Base-by-base conservation (phyloP, 1,284 basidiomycete species). In the Naganishia sp. region DNA sequence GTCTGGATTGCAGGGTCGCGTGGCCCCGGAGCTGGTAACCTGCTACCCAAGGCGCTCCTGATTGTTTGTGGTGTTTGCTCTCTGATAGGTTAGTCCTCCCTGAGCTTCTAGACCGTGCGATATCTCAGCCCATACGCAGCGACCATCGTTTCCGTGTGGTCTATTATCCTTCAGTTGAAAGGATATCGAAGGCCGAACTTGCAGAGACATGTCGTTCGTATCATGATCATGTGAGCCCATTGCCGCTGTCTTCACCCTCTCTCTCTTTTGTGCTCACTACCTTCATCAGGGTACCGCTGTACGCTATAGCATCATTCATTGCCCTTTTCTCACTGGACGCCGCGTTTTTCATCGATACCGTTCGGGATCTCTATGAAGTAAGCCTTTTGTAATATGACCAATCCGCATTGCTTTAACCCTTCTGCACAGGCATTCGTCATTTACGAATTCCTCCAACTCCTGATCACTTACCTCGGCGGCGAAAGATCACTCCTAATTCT, bases 311-410 rank as follows among this genome's bases (percentile, higher is more conserved):
- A 0, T 95, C 92, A 2, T 83, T 95, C 72, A 94, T 97, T 70
- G 93, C 95, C 1, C 83, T 99, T 55, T 94, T 94, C 81, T 97
- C 94, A 0, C 83, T 98, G 63, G 89, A 95, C 74, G 91, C 92
- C 0, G 95, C 95, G 0, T 97, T 98, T 81, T 89, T 96, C 72
- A 96, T 99, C 72, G 95, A 99, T 77, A 90, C 88, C 25, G 83
- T 98, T 66, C 86, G 95, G 48, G 96, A 99, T 78, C 86, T 99
- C 13, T 99, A 99, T 80, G 95, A 99, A 84, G 92, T 91, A 67
- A 69, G 85, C 75, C 13, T 13, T 25, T 2, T 16, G 11, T 13
- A 39, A 7, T 28, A 9, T 36, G 43, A 36, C n/a, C n/a, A 63
- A 63, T 45, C 21, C 1, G 36, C 42, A 10, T 28, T n/a, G 18